phyloP scores from a whole-genome alignment of 2,329 filamentous ascomycete species.

The Penicillium olsonii region DNA sequence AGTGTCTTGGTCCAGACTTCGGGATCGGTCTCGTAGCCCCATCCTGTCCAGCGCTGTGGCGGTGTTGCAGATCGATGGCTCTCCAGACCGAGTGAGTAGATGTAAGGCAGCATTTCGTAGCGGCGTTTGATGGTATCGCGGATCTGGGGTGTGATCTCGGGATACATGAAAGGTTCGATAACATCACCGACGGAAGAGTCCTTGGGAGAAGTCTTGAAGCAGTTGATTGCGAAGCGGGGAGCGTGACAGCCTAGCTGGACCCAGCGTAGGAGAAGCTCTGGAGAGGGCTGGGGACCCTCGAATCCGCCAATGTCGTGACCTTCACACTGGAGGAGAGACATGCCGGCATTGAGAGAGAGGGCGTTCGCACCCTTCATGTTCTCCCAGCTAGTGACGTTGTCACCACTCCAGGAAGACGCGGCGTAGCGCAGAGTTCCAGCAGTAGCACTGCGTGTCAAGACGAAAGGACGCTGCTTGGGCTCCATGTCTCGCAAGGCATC shows the following conservation, averaged over 20 bases:
- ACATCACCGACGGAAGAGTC: conserved; percentile 70
- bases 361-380: conserved; percentile 73
- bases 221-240: conserved; percentile 73
- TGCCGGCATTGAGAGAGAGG: conserved; percentile 66
- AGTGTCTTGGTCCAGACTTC: conserved; percentile 65
- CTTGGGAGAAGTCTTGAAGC: conserved; percentile 69
- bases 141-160: conserved; percentile 63
- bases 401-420: conserved; percentile 72
- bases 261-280: conserved; percentile 72
- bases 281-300: conserved; percentile 67
- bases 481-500: conserved; percentile 63
- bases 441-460: conserved; percentile 70
- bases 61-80: conserved; percentile 64
- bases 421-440: conserved; percentile 70
- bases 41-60: conserved; percentile 71
- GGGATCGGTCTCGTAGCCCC: conserved; percentile 68
- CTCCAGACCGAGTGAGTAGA: conserved; percentile 65
- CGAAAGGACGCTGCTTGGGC: conserved; percentile 64
- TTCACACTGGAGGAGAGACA: conserved; percentile 66
- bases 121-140: conserved; percentile 68
- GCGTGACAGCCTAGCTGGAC: conserved; percentile 71
- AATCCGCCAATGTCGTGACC: conserved; percentile 77
- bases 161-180: conserved; percentile 79
- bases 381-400: conserved; percentile 73
- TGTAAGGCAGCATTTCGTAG: conserved; percentile 71